These are phyloP conservation scores for Claviceps sorghi DNA, from an alignment of 2,329 filamentous ascomycete genomes.

Conservation along the genomic window DNA sequence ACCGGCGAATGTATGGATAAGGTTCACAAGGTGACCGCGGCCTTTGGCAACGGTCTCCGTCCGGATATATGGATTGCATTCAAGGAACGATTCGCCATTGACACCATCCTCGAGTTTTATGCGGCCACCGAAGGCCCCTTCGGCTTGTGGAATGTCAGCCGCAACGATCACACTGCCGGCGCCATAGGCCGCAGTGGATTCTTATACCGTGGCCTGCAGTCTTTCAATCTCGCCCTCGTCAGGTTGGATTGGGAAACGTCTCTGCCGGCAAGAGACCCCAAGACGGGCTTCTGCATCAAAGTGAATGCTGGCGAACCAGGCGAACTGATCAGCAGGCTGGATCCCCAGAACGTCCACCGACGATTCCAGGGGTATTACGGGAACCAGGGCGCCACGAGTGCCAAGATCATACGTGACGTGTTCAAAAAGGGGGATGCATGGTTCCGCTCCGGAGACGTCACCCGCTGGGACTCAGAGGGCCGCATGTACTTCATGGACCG, in stretches of 20 bases:
- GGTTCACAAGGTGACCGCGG: constrained; percentile 56
- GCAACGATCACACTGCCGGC: constrained; percentile 59
- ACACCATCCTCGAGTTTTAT: constrained; percentile 66
- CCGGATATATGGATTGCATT: constrained; percentile 78
- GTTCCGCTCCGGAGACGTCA: constrained; percentile 73
- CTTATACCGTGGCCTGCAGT: constrained; percentile 41
- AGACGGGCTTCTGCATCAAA: constrained; percentile 52
- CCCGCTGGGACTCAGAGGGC: constrained; percentile 57
- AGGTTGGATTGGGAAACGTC: constrained; percentile 59
- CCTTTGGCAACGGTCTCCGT: constrained; percentile 73
- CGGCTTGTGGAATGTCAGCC: constrained; percentile 57
- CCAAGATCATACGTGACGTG: constrained; percentile 62
- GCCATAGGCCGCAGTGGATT: constrained; percentile 62
- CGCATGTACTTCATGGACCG: constrained; percentile 68
- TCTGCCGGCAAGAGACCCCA: constrained; percentile 49
- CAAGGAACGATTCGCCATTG: constrained; percentile 65
- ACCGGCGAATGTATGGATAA: constrained; percentile 58
- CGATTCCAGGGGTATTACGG: constrained; percentile 74
- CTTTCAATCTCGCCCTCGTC: constrained; percentile 41
- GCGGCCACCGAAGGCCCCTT: constrained; percentile 59
- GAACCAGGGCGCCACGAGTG: constrained; percentile 53
- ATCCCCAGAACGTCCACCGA: constrained; percentile 44
- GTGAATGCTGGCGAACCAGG: constrained; percentile 49
- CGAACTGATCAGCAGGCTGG: constrained; percentile 60
- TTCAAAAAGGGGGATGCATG: constrained; percentile 64